Base-by-base conservation (phyloP, 2,329 filamentous ascomycete genomes). In the Aspergillus sp. region DNA sequence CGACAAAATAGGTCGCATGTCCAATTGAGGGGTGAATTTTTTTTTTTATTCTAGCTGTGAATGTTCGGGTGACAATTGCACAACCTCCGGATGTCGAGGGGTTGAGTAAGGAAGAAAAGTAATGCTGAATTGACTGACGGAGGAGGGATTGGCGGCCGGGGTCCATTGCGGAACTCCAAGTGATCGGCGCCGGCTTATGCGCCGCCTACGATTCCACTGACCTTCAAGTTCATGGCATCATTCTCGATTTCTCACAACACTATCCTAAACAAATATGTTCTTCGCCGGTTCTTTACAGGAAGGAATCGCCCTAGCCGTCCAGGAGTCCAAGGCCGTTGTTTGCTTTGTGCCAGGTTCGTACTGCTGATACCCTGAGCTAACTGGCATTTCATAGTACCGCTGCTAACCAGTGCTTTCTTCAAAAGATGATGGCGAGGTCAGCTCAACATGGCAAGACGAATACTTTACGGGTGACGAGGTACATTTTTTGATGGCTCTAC, bases 331-430 rank as follows among this genome's bases (percentile, higher is more conserved):
- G 74, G 82, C 89, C 17, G 90, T 97, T 0, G 84, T 90, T 31
- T 96, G 91, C 76, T 96, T 97, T 74, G 88, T 96, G 33, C 85
- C 86, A 69, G 88, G 90, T 91, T 74, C 64, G 79, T 62, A 14
- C 35, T 37, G 35, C 31, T 31, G 27, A 31, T 31, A 31, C 23
- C 6, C n/a, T 21, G 9, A 27, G 19, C n/a, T 15, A 49, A 23
- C n/a, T 35, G n/a, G 24, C 15, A 24, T n/a, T 14, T 37, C 35
- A 48, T 50, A 21, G 23, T 56, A 24, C 46, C 27, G 50, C 44
- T 33, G 48, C 54, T 60, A 52, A 53, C 41, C 40, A 52, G 17
- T 39, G 33, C 23, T 27, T 6, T 23, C 19, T 12, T 50, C 41
- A 4, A 37, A 27, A 92, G 90, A 96, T 72, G 84, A 85, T 52